Evolutionary conservation across 2,329 filamentous ascomycete species (phyloP).

Genomic region (Rhytidhysteron rufulum): DNA sequence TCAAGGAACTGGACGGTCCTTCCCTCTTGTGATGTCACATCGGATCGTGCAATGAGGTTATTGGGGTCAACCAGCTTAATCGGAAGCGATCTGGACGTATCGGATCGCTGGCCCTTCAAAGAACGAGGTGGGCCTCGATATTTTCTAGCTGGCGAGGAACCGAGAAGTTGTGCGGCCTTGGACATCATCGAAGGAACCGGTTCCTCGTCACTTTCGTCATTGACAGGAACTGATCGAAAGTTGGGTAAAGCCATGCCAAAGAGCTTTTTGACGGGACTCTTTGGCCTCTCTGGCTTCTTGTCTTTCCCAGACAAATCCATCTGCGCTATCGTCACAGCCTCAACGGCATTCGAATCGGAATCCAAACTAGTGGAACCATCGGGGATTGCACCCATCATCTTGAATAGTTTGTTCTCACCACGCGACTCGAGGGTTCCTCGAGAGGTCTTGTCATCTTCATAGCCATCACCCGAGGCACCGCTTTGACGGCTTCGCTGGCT

Average conservation of each 20-base stretch:
- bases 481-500: constrained; percentile 17
- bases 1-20: neutral
- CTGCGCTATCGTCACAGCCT: neutral
- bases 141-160: constrained; percentile 15
- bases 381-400: constrained; percentile 28
- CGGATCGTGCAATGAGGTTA: neutral
- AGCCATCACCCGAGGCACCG: constrained; percentile 9
- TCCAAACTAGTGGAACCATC: constrained; percentile 12
- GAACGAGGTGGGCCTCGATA: constrained; percentile 9
- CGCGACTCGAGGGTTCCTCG: constrained; percentile 39
- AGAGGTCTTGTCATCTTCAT: constrained; percentile 30
- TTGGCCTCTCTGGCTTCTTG: constrained; percentile 15
- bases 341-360: neutral
- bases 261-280: constrained; percentile 40
- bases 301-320: constrained; percentile 4
- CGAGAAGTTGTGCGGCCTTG: constrained; percentile 36
- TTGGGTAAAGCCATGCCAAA: constrained; percentile 30
- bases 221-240: constrained; percentile 13
- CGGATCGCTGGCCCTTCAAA: constrained; percentile 13
- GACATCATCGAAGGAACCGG: constrained; percentile 20
- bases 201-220: neutral
- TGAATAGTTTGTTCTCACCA: constrained; percentile 31
- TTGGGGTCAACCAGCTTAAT: constrained; percentile 11
- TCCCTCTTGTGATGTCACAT: too few relatives aligned
- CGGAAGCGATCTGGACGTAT: constrained; percentile 24